Evolutionary conservation across 306 rosid species (phyloP), one percentile per base, ranked within the genome.

Genomic region (Pueraria montana): DNA sequence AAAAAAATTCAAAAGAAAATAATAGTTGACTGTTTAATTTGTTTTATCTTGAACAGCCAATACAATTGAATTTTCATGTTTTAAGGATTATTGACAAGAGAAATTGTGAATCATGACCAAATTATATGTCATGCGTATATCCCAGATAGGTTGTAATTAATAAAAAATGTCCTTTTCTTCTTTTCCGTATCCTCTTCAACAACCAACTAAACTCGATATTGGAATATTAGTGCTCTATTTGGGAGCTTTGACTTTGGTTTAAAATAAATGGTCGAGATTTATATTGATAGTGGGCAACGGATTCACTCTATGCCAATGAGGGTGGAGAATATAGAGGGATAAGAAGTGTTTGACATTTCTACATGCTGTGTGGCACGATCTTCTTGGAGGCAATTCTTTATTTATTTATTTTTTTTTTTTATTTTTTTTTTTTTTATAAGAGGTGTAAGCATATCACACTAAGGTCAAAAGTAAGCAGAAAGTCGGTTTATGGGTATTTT

Each of bases 221-320:
- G 79, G 79, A 56, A 58, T 13, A 74, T 74, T 73, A 32, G 78
- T 73, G 78, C 48, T 52, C 18, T 30, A 18, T 74, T 74, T 55
- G 38, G 1, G 52, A 56, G 52, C 34, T 55, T 55, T 74, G 79
- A 74, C 79, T 36, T 55, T 38, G 68, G 79, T 56, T 36, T 74
- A 21, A 40, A 53, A 34, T 74, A 36, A 72, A 72, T 72, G 46
- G 46, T 32, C 32, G 23, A 49, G 45, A 73, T 73, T 23, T 74
- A 74, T 74, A 55, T 55, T 74, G 23, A 4, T 74, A 38, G 68
- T 74, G 68, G 68, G 38, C 21, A 12, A 56, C 14, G 79, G 67
- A 36, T 56, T 74, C 68, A 74, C 46, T 74, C 48, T 74, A 26
- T 56, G 52, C 79, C 79, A 55, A 36, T 30, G 34, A 74, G 64